Percentiles rank a stretch among this genome's conserved stretches.
Evolutionary conservation across 2,329 filamentous ascomycete species (phyloP).

Genomic region (Endocalyx cinctus): DNA sequence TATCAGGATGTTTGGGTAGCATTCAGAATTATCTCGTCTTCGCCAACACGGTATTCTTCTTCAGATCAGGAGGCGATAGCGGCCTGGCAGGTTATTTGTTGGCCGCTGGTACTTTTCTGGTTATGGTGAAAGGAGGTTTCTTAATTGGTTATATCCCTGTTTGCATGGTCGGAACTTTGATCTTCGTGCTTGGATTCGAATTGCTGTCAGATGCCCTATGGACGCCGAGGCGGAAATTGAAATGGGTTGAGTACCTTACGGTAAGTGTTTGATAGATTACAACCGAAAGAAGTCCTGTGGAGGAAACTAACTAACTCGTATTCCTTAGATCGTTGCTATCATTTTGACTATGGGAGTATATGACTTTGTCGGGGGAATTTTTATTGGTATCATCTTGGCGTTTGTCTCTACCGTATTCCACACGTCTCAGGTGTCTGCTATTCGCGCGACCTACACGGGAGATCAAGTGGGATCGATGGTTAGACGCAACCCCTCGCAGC

Average conservation of each 20-base stretch:
- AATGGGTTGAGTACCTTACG: slow-evolving; percentile 82
- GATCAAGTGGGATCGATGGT: slow-evolving; percentile 89
- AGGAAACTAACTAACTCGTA: background rate
- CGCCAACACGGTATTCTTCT: slow-evolving; percentile 95
- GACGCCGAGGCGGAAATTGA: slow-evolving; percentile 82
- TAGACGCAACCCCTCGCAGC: slow-evolving; percentile 81
- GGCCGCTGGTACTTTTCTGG: slow-evolving; percentile 70
- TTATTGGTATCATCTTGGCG: slow-evolving; percentile 84
- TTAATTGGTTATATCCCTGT: slow-evolving; percentile 93
- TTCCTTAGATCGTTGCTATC: slow-evolving; percentile 66
- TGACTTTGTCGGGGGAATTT: slow-evolving; percentile 93
- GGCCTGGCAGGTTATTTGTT: slow-evolving; percentile 82
- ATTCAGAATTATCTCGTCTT: slow-evolving; percentile 98
- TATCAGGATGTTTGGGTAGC: slow-evolving; percentile 82
- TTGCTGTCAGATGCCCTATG: slow-evolving; percentile 84
- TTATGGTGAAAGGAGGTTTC: slow-evolving; percentile 80
- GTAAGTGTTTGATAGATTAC: slow-evolving; percentile 39
- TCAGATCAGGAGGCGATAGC: slow-evolving; percentile 83
- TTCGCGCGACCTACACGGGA: slow-evolving; percentile 85
- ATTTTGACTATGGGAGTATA: slow-evolving; percentile 94
- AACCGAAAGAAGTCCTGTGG: too few species aligned
- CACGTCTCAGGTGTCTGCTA: slow-evolving; percentile 82
- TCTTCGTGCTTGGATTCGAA: slow-evolving; percentile 92
- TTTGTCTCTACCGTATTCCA: slow-evolving; percentile 90
- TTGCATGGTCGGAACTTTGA: slow-evolving; percentile 93